Evolutionary conservation across 306 rosid genomes (phyloP), one percentile per base, ranked within the genome.

Genomic region (Abrus pulchellus): DNA sequence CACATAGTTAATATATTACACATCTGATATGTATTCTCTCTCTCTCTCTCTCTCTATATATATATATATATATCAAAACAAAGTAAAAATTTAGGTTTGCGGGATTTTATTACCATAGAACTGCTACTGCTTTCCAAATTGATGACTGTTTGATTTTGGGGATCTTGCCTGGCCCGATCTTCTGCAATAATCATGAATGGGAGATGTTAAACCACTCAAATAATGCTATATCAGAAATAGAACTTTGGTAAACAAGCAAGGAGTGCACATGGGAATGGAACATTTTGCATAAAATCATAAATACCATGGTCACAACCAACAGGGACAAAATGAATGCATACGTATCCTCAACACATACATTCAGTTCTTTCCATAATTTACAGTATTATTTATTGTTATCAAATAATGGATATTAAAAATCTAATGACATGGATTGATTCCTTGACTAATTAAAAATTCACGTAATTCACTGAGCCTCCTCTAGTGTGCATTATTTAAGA

Each of bases 71-170:
- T 57, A 32, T 27, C 32, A 68, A 38, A 68, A 67, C 56, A 75
- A 47, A 43, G 57, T 27, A 38, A 60, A 14, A 59, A 48, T 62
- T 49, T 33, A 3, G 8, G 52, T 41, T 40, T 65, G 48, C 53
- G 45, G 67, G 75, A 66, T 52, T 56, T 28, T 10, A 47, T 86
- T 91, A 91, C 98, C 94, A 5, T 30, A 79, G 89, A 68, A 83
- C 78, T 77, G 88, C 82, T 81, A 81, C 71, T 78, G 79, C 83
- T 69, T 52, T 90, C 93, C 90, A 93, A 80, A 78, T 85, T 84
- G 68, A 91, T 78, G 44, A 76, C 11, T 32, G 85, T 68, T 65
- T 74, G 88, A 56, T 54, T 85, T n/a, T 77, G 50, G 33, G 82
- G 36, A 54, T 40, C 77, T 71, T 85, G 86, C 80, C 91, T 84